These are phyloP conservation scores for Phaeotremella fagi DNA, from an alignment of 768 basidiomycete genomes.

Conservation along the genomic window DNA sequence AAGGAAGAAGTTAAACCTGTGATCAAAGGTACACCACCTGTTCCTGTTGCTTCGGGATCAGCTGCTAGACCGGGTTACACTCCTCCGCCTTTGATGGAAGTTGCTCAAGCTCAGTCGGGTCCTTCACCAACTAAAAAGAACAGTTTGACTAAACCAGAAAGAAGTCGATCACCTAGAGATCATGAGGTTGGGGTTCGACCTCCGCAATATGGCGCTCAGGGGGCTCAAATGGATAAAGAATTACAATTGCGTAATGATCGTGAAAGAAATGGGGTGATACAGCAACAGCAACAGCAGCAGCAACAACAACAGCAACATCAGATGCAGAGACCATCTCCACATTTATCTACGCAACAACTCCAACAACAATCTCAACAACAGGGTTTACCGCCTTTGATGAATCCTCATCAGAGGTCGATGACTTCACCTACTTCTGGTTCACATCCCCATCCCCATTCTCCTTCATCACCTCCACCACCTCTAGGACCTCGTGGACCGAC, in stretches of 20 bases:
- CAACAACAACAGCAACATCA: slow-evolving; percentile 19
- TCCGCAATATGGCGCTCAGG: slow-evolving; percentile 91
- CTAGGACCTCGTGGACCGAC: slow-evolving; percentile 1
- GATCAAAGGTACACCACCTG: slow-evolving; percentile 36
- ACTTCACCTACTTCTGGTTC: background rate
- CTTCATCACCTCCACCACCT: slow-evolving; percentile 8
- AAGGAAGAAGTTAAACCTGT: slow-evolving; percentile 21
- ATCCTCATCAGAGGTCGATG: slow-evolving; percentile 6
- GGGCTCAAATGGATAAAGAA: slow-evolving; percentile 86
- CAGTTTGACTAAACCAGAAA: slow-evolving; percentile 55
- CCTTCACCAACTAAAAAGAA: slow-evolving; percentile 48
- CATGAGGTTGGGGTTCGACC: slow-evolving; percentile 83
- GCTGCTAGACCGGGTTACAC: slow-evolving; percentile 18
- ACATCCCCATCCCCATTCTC: no score
- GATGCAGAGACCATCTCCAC: slow-evolving; percentile 3
- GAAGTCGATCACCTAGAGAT: slow-evolving; percentile 70
- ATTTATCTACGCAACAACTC: slow-evolving; percentile 8
- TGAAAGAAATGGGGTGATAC: slow-evolving; percentile 7
- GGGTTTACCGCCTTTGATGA: slow-evolving; percentile 3
- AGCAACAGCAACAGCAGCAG: slow-evolving; percentile 5
- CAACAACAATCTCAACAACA: slow-evolving; percentile 13
- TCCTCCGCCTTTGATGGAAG: slow-evolving; percentile 3
- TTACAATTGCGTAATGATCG: slow-evolving; percentile 9
- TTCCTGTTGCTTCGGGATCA: slow-evolving; percentile 31
- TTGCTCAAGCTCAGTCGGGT: no score